These are phyloP conservation scores for Thraustochytrium striatum DNA, from an alignment of 352 stramenopile species.

Conservation along the genomic window DNA sequence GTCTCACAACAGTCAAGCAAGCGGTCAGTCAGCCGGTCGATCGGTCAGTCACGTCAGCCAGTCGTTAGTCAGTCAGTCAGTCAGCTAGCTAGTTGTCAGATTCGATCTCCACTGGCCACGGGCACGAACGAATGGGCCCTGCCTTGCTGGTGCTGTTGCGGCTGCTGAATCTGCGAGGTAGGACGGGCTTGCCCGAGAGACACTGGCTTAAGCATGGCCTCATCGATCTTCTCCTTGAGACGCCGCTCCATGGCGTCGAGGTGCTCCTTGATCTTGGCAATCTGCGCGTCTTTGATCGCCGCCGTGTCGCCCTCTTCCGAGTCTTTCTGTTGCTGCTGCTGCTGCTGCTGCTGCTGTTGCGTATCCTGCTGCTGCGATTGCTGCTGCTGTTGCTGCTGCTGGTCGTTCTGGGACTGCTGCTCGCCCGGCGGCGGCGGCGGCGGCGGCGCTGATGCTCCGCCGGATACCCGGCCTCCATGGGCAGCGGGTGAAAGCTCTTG, in stretches of 20 bases:
- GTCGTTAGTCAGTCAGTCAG: no score
- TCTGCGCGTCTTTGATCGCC: background rate
- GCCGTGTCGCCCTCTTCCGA: background rate
- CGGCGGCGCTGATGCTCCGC: background rate
- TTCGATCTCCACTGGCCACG: background rate
- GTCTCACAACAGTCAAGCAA: background rate
- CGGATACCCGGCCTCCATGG: background rate
- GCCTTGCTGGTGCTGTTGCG: background rate
- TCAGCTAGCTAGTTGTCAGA: no score
- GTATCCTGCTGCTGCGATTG: background rate
- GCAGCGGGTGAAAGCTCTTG: background rate
- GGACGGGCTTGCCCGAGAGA: background rate
- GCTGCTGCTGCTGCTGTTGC: background rate
- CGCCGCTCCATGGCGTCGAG: background rate
- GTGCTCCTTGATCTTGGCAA: background rate
- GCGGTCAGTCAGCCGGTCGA: no score
- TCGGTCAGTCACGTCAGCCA: no score
- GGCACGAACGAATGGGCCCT: background rate
- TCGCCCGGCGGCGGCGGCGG: background rate
- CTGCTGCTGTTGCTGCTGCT: background rate
- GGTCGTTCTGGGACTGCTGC: background rate
- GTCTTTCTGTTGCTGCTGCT: background rate
- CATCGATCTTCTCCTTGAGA: background rate
- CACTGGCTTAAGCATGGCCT: background rate
- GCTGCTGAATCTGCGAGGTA: background rate